phyloP scores from a whole-genome alignment of 768 basidiomycete genomes.

The Suillus occidentalis region DNA sequence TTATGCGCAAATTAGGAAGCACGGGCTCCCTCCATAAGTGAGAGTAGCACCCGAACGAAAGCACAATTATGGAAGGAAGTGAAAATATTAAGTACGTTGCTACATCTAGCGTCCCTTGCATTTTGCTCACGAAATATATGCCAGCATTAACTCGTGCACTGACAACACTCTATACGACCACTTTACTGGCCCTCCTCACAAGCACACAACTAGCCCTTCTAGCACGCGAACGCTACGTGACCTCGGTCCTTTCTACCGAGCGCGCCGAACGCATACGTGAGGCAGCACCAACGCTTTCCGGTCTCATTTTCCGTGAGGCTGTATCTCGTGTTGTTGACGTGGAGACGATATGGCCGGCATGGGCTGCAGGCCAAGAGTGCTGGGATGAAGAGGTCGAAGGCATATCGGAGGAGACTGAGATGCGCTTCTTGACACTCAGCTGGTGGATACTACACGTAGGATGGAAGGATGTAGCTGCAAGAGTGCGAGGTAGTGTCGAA shows the following conservation, averaged over 20 bases:
- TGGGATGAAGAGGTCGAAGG: conserved; percentile 30
- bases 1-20: background rate
- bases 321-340: conserved; percentile 25
- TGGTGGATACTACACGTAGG: conserved; percentile 95
- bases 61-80: conserved; percentile 91
- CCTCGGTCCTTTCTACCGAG: conserved; percentile 61
- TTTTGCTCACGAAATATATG: conserved; percentile 7
- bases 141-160: conserved; percentile 85
- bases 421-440: conserved; percentile 78
- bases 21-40: conserved; percentile 5
- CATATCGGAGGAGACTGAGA: conserved; percentile 69
- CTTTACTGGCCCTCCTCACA: conserved; percentile 84
- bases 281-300: conserved; percentile 31
- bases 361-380: conserved; percentile 24
- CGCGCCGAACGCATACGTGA: conserved; percentile 54
- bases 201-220: conserved; percentile 84
- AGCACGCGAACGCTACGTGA: conserved; percentile 77
- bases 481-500: conserved; percentile 74
- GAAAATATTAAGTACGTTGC: conserved; percentile 72
- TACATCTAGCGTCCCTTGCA: background rate
- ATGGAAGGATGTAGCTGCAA: conserved; percentile 80
- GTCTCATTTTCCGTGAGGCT: conserved; percentile 27
- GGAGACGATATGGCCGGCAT: conserved; percentile 25
- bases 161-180: conserved; percentile 82
- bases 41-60: conserved; percentile 50